These are phyloP conservation scores for Corylus avellana DNA, from an alignment of 306 rosid genomes.

Conservation along the genomic window DNA sequence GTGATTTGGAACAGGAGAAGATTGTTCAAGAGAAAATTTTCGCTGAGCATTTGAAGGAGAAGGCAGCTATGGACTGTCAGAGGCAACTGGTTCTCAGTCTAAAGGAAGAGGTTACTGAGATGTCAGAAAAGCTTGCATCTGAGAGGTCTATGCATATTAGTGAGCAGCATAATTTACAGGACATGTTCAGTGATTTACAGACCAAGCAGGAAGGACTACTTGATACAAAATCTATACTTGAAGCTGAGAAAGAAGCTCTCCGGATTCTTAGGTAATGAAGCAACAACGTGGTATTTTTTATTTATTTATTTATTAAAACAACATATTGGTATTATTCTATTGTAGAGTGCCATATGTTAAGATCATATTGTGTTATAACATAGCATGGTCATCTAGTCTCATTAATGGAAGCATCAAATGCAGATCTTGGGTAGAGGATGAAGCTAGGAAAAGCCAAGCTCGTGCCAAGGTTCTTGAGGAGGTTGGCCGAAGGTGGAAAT, in stretches of 20 bases:
- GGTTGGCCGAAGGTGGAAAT: conserved; percentile 91
- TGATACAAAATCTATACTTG: conserved; percentile 70
- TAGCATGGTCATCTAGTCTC: conserved; percentile 14
- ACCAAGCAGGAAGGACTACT: conserved; percentile 56
- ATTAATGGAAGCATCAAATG: conserved; percentile 33
- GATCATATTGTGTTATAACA: conserved; percentile 13
- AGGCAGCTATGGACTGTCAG: conserved; percentile 81
- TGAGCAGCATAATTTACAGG: conserved; percentile 57
- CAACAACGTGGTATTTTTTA: neutral
- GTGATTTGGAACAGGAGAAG: conserved; percentile 62
- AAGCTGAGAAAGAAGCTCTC: conserved; percentile 94
- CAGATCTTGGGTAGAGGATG: conserved; percentile 99
- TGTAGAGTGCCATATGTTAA: neutral
- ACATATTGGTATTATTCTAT: neutral
- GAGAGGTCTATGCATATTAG: conserved; percentile 58
- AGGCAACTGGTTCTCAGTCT: conserved; percentile 66
- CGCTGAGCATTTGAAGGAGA: conserved; percentile 64
- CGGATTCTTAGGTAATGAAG: conserved; percentile 71
- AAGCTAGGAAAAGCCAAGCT: conserved; percentile 80
- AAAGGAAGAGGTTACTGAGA: conserved; percentile 75
- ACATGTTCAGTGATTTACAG: conserved; percentile 53
- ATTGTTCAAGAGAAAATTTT: conserved; percentile 50
- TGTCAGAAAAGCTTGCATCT: conserved; percentile 64
- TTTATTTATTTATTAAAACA: neutral
- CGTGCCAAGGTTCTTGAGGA: conserved; percentile 88